Conservation (phyloP, 2,329 filamentous ascomycete genomes). For the Botrytis medusae region DNA sequence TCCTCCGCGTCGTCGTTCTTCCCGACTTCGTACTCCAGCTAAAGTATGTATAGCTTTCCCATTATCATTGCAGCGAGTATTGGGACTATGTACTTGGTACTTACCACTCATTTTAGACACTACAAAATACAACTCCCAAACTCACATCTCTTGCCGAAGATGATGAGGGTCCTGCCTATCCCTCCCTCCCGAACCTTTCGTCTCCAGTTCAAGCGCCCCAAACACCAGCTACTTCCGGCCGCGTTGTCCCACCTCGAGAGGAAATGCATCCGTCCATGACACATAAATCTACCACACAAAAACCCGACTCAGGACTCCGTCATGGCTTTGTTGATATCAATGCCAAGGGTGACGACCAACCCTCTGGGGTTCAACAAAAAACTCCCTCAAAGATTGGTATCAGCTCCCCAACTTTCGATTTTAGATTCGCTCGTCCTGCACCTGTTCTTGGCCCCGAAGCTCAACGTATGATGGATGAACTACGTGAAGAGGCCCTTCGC, state of each 20-base stretch:
- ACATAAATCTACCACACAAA: constrained; percentile 70
- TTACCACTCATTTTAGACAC: constrained; percentile 22
- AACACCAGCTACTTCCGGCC: constrained; percentile 65
- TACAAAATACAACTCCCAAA: constrained; percentile 27
- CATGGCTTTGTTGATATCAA: constrained; percentile 77
- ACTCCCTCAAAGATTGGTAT: constrained; percentile 63
- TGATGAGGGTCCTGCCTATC: constrained; percentile 34
- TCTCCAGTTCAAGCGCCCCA: constrained; percentile 35
- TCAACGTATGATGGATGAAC: constrained; percentile 61
- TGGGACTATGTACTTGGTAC: not conserved
- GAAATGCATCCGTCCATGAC: constrained; percentile 92
- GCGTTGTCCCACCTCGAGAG: constrained; percentile 67
- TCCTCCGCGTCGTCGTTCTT: constrained; percentile 39
- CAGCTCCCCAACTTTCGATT: constrained; percentile 63
- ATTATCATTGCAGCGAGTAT: not conserved
- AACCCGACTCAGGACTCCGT: constrained; percentile 75
- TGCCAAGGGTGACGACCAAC: constrained; percentile 42
- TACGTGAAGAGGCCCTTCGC: constrained; percentile 68
- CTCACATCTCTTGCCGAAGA: constrained; percentile 37
- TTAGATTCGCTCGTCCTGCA: constrained; percentile 58
- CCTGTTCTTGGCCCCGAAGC: constrained; percentile 61
- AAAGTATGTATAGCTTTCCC: constrained; percentile 33
- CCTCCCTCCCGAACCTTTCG: constrained; percentile 30
- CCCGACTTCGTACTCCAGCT: constrained; percentile 38
- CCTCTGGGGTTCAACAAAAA: constrained; percentile 49